Base-by-base conservation (phyloP, 164 flowering plant genomes). In the Magnolia officinalis region DNA sequence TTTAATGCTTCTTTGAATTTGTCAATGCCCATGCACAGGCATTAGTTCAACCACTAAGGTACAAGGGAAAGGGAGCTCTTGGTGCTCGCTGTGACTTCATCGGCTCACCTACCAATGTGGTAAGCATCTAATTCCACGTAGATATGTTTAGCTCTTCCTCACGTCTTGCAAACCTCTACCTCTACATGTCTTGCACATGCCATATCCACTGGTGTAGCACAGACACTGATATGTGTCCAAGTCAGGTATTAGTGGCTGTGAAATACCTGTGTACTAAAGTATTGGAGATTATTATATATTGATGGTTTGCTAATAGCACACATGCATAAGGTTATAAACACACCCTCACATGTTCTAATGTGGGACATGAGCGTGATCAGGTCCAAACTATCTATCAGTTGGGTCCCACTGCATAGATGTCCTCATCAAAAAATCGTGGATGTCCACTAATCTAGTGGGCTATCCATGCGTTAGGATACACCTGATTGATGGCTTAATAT, bases 51-150 rank as follows among this genome's bases (percentile, higher is more conserved):
- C 90, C 92, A n/a, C 78, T 86, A 78, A 84, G 79, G 80, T 82
- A 82, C 73, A 88, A 79, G 82, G 89, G 95, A 8, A 86, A 84
- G 13, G 90, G 93, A 52, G 92, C 92, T 66, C 45, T 91, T 82
- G 95, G 98, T 9, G 93, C 85, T 74, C 90, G 93, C 8, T 93
- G 97, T 65, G 93, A 74, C 74, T 93, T 81, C 91, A 88, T 93
- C 58, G 98, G 97, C 64, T 93, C 98, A 18, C 75, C 97, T 23
- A 93, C 99, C 1, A 92, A 95, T 77, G 69, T 93, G 91, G 98
- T 95, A 84, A 79, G 78, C 1, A 76, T 67, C 45, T 37, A 3
- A 37, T 37, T 37, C 45, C 45, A 37, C 6, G 6, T 50, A 2
- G 9, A 2, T 59, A 59, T 8, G 4, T 2, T 59, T 59, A 59